Conservation (phyloP, 2,329 filamentous ascomycete species). For the Paracoccidioides brasiliensis region DNA sequence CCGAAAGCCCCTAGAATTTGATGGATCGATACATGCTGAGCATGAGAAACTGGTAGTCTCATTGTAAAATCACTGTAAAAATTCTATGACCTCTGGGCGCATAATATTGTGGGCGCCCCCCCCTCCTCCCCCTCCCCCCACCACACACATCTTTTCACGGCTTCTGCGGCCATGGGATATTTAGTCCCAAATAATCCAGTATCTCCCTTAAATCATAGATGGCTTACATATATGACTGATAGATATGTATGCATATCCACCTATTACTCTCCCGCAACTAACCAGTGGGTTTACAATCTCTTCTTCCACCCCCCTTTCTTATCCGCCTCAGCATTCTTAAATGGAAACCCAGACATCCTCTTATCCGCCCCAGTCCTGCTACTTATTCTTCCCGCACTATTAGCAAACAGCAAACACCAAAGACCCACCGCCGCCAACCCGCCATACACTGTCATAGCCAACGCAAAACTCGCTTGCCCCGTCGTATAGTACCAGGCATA, state of each 20-base stretch:
- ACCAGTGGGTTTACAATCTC: not conserved
- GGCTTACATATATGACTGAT: not conserved
- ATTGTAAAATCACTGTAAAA: too few relatives aligned
- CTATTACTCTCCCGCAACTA: not conserved
- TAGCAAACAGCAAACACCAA: constrained; percentile 51
- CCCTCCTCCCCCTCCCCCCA: too few relatives aligned
- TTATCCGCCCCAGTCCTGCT: constrained; percentile 54
- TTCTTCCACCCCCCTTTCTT: constrained; percentile 32
- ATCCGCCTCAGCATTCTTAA: constrained; percentile 46
- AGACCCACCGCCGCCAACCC: constrained; percentile 48
- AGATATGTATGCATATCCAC: not conserved
- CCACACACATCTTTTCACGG: too few relatives aligned
- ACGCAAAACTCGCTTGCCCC: constrained; percentile 44
- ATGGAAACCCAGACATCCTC: constrained; percentile 52
- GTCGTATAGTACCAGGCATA: constrained; percentile 53
- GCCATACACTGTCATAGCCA: constrained; percentile 47
- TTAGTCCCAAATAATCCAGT: too few relatives aligned
- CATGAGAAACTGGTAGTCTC: too few relatives aligned
- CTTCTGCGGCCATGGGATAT: too few relatives aligned
- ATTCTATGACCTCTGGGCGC: too few relatives aligned
- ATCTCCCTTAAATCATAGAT: not conserved
- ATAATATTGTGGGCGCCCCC: too few relatives aligned
- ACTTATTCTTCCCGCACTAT: constrained; percentile 43
- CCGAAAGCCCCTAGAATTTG: too few relatives aligned
- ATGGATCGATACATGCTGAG: too few relatives aligned